Conservation (phyloP, 2,329 filamentous ascomycete genomes). For the Diaporthe aspalathi region DNA sequence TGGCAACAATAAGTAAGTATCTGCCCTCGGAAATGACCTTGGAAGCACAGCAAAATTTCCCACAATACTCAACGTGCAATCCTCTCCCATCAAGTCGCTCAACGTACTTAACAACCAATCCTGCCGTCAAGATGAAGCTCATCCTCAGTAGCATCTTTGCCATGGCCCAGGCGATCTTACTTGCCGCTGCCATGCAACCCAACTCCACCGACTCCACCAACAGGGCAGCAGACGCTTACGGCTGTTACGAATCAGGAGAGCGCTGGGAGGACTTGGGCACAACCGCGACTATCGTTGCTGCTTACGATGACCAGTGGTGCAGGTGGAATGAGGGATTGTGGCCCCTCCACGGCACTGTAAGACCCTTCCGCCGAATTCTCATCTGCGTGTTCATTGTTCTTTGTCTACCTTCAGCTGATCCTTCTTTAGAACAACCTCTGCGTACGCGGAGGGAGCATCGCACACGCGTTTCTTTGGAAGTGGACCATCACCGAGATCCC, state of each 20-base stretch:
- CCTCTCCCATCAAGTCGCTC: too few species aligned
- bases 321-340: background rate
- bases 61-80: background rate
- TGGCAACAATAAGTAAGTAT: too few species aligned
- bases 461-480: background rate
- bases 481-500: slow-evolving; percentile 8
- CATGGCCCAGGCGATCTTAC: background rate
- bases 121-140: background rate
- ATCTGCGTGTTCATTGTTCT: background rate
- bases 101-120: background rate
- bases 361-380: background rate
- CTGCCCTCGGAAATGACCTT: too few species aligned
- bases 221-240: background rate
- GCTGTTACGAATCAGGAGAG: background rate
- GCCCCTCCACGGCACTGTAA: background rate
- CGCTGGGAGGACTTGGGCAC: slow-evolving; percentile 12
- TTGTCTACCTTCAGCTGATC: too few species aligned
- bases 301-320: slow-evolving; percentile 18
- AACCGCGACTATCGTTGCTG: background rate
- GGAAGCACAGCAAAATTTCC: background rate
- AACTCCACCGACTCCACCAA: background rate
- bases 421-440: background rate
- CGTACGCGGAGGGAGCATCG: background rate
- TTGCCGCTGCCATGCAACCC: background rate
- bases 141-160: background rate